Percentiles rank a stretch among this genome's conserved stretches.
These are phyloP conservation scores for Geosmithia flava DNA, from an alignment of 2,329 filamentous ascomycete species.

Conservation along the genomic window DNA sequence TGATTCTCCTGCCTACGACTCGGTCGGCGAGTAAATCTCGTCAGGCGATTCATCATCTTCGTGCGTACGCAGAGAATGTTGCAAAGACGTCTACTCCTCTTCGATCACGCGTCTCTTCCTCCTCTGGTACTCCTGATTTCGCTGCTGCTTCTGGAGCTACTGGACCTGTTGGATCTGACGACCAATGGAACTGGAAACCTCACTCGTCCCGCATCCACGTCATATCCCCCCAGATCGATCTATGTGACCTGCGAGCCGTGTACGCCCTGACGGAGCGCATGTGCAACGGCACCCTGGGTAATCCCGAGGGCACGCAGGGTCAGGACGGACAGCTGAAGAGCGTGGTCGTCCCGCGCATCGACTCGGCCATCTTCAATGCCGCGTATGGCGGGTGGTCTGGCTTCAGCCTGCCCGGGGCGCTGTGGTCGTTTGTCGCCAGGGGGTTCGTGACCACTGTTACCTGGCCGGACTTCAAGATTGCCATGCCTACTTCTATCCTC, in stretches of 20 bases:
- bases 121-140: too few species aligned
- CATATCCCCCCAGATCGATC: conserved; percentile 44
- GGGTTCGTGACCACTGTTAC: conserved; percentile 58
- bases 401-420: conserved; percentile 54
- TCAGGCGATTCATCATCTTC: conserved; percentile 55
- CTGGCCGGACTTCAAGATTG: conserved; percentile 67
- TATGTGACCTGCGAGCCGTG: conserved; percentile 44
- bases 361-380: conserved; percentile 74
- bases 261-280: conserved; percentile 34
- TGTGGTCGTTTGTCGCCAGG: conserved; percentile 37
- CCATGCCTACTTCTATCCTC: conserved; percentile 32
- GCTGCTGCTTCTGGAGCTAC: too few species aligned
- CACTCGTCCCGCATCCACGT: conserved; percentile 42
- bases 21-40: conserved; percentile 62
- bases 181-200: conserved; percentile 18
- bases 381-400: conserved; percentile 79
- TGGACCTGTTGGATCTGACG: not conserved
- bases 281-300: conserved; percentile 28
- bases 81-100: conserved; percentile 23
- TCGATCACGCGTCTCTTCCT: conserved; percentile 14
- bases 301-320: conserved; percentile 23
- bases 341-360: conserved; percentile 55
- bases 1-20: conserved; percentile 76
- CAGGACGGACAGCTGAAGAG: conserved; percentile 15
- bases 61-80: conserved; percentile 40